These are phyloP conservation scores for Limonium bicolor DNA, from an alignment of 148 eudicot genomes.

Conservation along the genomic window DNA sequence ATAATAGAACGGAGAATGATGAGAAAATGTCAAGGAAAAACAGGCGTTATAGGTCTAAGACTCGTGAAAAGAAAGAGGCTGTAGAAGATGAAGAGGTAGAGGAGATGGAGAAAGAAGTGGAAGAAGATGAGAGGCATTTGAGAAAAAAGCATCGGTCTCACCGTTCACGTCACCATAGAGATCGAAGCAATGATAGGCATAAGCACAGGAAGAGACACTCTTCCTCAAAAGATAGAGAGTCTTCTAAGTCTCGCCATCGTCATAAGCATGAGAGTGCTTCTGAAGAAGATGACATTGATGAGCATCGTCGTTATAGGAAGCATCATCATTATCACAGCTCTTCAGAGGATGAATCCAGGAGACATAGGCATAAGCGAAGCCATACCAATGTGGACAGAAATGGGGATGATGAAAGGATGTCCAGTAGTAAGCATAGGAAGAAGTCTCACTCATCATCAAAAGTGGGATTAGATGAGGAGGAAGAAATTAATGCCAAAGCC, in stretches of 20 bases:
- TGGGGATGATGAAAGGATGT: conserved; percentile 6
- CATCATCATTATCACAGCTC: conserved; percentile 9
- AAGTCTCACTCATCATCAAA: conserved; percentile 20
- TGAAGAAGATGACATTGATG: conserved; percentile 19
- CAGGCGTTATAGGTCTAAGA: conserved; percentile 44
- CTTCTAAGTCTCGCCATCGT: conserved; percentile 15
- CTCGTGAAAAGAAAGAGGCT: conserved; percentile 18
- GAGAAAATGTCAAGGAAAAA: conserved; percentile 29
- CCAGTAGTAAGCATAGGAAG: conserved; percentile 14
- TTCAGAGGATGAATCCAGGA: conserved; percentile 8
- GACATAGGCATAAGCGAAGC: conserved; percentile 3
- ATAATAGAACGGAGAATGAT: conserved; percentile 28
- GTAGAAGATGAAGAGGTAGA: conserved; percentile 10
- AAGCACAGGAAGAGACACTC: conserved; percentile 33
- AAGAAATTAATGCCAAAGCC: conserved; percentile 55
- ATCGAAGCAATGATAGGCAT: conserved; percentile 31
- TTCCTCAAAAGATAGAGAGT: conserved; percentile 25
- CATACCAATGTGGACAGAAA: conserved; percentile 8
- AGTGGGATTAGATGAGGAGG: conserved; percentile 74
- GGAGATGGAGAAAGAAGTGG: conserved; percentile 10
- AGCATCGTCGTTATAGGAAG: conserved; percentile 1
- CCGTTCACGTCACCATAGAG: conserved; percentile 26
- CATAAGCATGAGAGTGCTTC: conserved; percentile 16
- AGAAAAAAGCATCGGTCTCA: conserved; percentile 43
- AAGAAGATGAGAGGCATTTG: conserved; percentile 18